phyloP scores from a whole-genome alignment of 1,284 basidiomycete species.

The Trichosporon inkin region DNA sequence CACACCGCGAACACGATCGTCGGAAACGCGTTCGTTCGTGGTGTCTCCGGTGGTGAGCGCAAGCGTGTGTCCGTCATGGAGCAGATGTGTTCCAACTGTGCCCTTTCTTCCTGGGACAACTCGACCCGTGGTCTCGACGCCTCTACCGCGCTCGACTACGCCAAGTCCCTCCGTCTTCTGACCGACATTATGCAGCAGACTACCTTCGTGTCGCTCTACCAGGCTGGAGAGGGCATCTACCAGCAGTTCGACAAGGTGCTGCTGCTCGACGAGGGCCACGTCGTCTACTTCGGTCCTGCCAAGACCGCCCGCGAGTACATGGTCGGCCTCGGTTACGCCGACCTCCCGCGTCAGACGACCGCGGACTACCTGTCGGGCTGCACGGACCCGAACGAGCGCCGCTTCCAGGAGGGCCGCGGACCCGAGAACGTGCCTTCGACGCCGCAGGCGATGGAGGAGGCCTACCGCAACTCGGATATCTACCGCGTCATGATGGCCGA shows the following conservation, averaged over 20 bases:
- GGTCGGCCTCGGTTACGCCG: slow-evolving; percentile 54
- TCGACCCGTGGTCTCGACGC: slow-evolving; percentile 54
- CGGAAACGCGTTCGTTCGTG: slow-evolving; percentile 51
- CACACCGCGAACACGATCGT: slow-evolving; percentile 59
- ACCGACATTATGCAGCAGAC: slow-evolving; percentile 55
- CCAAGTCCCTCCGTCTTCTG: slow-evolving; percentile 56
- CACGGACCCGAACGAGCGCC: slow-evolving; percentile 77
- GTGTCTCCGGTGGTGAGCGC: slow-evolving; percentile 51
- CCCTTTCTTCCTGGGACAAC: slow-evolving; percentile 55
- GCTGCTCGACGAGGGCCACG: slow-evolving; percentile 54
- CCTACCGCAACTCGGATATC: slow-evolving; percentile 61
- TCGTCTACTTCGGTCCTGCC: slow-evolving; percentile 57
- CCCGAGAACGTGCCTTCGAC: slow-evolving; percentile 65
- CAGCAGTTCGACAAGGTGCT: slow-evolving; percentile 68
- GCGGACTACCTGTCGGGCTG: slow-evolving; percentile 68
- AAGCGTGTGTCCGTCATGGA: slow-evolving; percentile 61
- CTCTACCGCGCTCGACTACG: slow-evolving; percentile 59
- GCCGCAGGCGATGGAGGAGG: slow-evolving; percentile 66
- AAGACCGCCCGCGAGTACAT: slow-evolving; percentile 55
- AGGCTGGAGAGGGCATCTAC: slow-evolving; percentile 63
- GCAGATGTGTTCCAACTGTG: slow-evolving; percentile 54
- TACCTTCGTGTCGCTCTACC: slow-evolving; percentile 56
- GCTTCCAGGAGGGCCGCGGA: slow-evolving; percentile 68
- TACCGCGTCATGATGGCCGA: slow-evolving; percentile 55
- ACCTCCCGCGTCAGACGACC: slow-evolving; percentile 53